phyloP scores from a whole-genome alignment of 768 basidiomycete genomes.

The Leccinum boreale region DNA sequence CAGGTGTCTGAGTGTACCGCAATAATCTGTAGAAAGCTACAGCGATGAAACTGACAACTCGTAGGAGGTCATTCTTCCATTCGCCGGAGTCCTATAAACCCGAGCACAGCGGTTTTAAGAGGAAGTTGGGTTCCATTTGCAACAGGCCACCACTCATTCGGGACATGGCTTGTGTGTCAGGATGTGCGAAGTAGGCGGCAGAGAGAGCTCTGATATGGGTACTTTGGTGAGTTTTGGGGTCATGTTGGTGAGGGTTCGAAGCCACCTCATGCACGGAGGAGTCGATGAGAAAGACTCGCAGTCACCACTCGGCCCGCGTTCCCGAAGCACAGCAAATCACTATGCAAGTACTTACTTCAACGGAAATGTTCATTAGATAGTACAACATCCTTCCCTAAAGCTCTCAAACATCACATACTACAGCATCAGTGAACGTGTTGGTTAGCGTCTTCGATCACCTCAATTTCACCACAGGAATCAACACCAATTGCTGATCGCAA shows the following conservation, averaged over 20 bases:
- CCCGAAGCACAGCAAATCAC: neutral
- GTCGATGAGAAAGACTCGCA: neutral
- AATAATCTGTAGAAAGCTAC: too few species aligned
- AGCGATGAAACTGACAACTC: too few species aligned
- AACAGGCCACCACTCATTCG: too few species aligned
- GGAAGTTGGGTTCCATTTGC: too few species aligned
- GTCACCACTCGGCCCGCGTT: neutral
- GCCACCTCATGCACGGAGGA: neutral
- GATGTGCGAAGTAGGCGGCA: slow-evolving; percentile 40
- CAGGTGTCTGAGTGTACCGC: too few species aligned
- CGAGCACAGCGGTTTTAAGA: too few species aligned
- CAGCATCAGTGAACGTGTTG: neutral
- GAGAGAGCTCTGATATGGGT: slow-evolving; percentile 45
- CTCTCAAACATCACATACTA: neutral
- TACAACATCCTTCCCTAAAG: neutral
- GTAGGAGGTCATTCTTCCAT: too few species aligned
- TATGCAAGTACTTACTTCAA: neutral
- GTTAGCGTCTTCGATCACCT: neutral
- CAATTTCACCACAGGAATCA: neutral
- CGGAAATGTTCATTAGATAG: neutral
- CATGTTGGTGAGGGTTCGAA: slow-evolving; percentile 18
- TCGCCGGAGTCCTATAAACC: too few species aligned
- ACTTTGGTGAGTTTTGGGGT: slow-evolving; percentile 20
- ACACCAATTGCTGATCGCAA: neutral
- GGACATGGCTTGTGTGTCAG: slow-evolving; percentile 29